These are phyloP conservation scores for Wallacemonas sp. DNA, from an alignment of 208 protist genomes.

Conservation along the genomic window DNA sequence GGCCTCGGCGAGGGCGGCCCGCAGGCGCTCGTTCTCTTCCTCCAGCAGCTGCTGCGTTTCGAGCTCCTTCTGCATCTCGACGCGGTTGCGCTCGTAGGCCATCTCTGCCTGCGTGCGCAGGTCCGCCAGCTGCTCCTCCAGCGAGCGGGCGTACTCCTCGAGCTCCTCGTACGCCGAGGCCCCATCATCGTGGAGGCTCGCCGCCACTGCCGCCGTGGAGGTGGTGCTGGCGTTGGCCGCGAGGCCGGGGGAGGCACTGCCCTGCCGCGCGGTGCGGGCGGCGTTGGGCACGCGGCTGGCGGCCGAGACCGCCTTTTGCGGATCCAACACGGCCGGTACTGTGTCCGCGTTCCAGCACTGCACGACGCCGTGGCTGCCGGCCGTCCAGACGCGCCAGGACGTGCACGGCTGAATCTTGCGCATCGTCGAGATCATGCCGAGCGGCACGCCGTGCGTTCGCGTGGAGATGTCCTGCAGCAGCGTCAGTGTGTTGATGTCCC, in stretches of 20 bases:
- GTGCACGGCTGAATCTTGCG: constrained; percentile 56
- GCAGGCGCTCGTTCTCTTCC: constrained; percentile 32
- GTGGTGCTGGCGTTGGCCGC: neutral
- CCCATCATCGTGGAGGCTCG: neutral
- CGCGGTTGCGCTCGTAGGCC: constrained; percentile 26
- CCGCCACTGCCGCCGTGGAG: neutral
- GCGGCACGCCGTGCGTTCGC: constrained; percentile 33
- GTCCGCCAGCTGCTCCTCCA: constrained; percentile 28
- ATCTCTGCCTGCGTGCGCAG: constrained; percentile 22
- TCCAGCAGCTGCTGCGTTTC: constrained; percentile 31
- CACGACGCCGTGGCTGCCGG: constrained; percentile 57
- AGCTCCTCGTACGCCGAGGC: constrained; percentile 11
- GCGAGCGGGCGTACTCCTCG: constrained; percentile 22
- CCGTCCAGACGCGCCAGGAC: constrained; percentile 80
- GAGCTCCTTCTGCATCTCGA: constrained; percentile 32
- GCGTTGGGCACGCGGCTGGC: neutral
- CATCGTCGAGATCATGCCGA: constrained; percentile 56
- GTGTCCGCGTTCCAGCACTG: constrained; percentile 90
- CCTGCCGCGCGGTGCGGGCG: neutral
- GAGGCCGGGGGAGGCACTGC: neutral
- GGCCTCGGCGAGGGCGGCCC: constrained; percentile 2
- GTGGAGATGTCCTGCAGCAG: constrained; percentile 65
- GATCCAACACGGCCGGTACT: constrained; percentile 62
- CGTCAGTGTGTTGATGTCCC: constrained; percentile 75
- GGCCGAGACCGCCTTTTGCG: neutral